phyloP scores from a whole-genome alignment of 2,329 filamentous ascomycete species.

The Colletotrichum agaves region DNA sequence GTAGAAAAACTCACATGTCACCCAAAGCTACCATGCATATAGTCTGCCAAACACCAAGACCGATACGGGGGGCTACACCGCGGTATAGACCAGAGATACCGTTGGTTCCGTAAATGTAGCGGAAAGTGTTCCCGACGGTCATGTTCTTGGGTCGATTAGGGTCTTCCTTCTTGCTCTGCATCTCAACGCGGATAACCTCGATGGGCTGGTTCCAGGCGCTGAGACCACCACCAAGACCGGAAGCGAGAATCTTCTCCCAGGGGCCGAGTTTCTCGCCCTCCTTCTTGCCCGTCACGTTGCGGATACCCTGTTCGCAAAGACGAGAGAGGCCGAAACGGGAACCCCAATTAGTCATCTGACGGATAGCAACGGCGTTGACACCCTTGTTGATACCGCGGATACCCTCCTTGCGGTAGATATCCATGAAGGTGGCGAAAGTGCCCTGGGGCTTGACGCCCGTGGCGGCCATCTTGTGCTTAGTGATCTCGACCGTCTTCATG shows the following conservation, averaged over 20 bases:
- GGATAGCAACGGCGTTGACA: slow-evolving; percentile 97
- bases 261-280: slow-evolving; percentile 81
- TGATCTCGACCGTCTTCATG: slow-evolving; percentile 99
- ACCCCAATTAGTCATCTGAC: slow-evolving; percentile 99
- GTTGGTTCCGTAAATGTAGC: slow-evolving; percentile 91
- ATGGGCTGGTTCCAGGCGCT: slow-evolving; percentile 99
- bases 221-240: slow-evolving; percentile 89
- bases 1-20: slow-evolving; percentile 80
- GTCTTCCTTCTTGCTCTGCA: slow-evolving; percentile 99
- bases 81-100: slow-evolving; percentile 94
- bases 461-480: slow-evolving; percentile 93
- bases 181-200: slow-evolving; percentile 99
- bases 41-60: slow-evolving; percentile 97
- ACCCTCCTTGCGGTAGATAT: slow-evolving; percentile 94
- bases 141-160: slow-evolving; percentile 99
- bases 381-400: slow-evolving; percentile 97
- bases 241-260: slow-evolving; percentile 89
- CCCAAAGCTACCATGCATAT: slow-evolving; percentile 99
- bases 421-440: slow-evolving; percentile 95
- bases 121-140: slow-evolving; percentile 87
- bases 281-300: slow-evolving; percentile 80
- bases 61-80: slow-evolving; percentile 92
- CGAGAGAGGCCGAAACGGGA: slow-evolving; percentile 93
- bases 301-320: slow-evolving; percentile 90
- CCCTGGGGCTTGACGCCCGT: slow-evolving; percentile 85